Percentiles rank a stretch among this genome's conserved stretches.
Conservation (phyloP, 225 moss, liverwort and hornwort genomes). For the Pleurozium schreberi region DNA sequence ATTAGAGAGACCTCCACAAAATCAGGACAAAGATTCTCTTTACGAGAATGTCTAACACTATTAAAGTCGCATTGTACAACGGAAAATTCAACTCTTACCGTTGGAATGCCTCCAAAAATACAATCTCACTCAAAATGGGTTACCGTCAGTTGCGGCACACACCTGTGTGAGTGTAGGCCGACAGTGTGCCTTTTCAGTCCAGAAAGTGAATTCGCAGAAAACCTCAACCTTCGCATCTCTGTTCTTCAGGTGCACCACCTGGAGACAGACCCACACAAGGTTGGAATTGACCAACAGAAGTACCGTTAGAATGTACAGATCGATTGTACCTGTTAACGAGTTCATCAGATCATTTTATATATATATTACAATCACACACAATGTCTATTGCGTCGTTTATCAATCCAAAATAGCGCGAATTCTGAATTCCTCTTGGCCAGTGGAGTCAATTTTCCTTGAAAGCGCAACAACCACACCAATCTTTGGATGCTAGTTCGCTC, state of each 20-base stretch:
- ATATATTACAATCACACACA: no score
- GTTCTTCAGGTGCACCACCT: conserved; percentile 28
- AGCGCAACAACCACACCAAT: not conserved
- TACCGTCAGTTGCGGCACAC: not conserved
- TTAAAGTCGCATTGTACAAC: not conserved
- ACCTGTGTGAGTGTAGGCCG: conserved; percentile 27
- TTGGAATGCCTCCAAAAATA: not conserved
- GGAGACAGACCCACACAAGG: not conserved
- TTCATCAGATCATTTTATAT: no score
- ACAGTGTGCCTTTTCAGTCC: conserved; percentile 23
- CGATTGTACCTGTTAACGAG: no score
- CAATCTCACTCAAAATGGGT: not conserved
- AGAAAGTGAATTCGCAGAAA: not conserved
- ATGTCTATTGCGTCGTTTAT: no score
- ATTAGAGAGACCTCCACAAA: not conserved
- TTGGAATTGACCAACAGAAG: not conserved
- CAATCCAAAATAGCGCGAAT: not conserved
- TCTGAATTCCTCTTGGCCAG: not conserved
- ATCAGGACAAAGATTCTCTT: not conserved
- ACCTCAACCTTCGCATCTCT: conserved; percentile 30
- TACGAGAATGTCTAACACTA: not conserved
- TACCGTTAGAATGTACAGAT: not conserved
- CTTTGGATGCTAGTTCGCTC: not conserved
- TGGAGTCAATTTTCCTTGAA: not conserved
- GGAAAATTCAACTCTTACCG: not conserved